These are phyloP conservation scores for Cystobasidium pallidum DNA, from an alignment of 1,284 basidiomycete species.

Conservation along the genomic window DNA sequence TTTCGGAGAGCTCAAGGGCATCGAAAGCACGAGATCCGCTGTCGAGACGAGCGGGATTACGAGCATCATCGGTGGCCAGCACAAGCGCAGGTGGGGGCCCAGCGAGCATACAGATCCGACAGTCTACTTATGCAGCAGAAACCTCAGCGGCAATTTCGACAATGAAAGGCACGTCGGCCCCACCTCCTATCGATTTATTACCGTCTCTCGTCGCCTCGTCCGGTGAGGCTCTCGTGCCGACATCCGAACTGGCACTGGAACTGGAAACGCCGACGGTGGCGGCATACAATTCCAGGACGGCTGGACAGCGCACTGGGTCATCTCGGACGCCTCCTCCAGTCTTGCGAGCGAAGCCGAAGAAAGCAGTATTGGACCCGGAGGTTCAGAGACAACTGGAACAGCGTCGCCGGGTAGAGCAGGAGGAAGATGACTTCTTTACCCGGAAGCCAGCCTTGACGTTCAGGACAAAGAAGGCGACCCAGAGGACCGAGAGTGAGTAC, in stretches of 20 bases:
- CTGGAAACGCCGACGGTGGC: constrained; percentile 10
- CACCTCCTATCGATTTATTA: too few species aligned
- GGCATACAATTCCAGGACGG: neutral
- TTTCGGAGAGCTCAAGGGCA: neutral
- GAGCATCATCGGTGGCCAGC: constrained; percentile 21
- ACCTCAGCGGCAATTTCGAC: neutral
- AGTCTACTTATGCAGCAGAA: neutral
- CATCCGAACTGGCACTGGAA: neutral
- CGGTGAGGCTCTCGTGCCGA: neutral
- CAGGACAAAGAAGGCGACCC: constrained; percentile 13
- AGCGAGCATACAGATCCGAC: neutral
- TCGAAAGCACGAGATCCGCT: neutral
- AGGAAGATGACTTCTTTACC: constrained; percentile 40
- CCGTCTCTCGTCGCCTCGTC: neutral
- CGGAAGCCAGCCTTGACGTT: constrained; percentile 23
- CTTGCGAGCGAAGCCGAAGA: constrained; percentile 1
- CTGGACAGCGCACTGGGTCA: neutral
- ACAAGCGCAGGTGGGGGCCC: neutral
- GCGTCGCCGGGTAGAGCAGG: constrained; percentile 9
- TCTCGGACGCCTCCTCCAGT: neutral
- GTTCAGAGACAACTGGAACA: constrained; percentile 12
- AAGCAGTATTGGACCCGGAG: constrained; percentile 11
- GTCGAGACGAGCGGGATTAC: constrained; percentile 3
- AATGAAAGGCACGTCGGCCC: too few species aligned
- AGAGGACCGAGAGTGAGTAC: neutral